Evolutionary conservation across 2,329 filamentous ascomycete species (phyloP).

Genomic region (Didymella pomorum): DNA sequence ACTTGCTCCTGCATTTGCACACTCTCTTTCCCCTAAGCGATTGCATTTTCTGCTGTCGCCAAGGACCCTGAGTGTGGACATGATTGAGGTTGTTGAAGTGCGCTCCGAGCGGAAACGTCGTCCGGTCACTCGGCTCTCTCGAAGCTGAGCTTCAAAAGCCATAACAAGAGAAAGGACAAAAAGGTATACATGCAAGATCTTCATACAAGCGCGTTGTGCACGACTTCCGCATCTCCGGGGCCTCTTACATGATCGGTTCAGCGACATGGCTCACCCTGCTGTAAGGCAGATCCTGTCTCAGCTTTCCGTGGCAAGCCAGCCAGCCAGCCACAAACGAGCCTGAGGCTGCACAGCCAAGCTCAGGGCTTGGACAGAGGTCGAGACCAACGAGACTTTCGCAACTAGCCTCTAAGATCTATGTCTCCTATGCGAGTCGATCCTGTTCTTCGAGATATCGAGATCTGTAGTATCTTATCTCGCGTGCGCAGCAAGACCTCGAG

Average conservation of each 20-base stretch:
- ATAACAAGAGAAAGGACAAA: not conserved
- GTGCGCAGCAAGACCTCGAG: not conserved
- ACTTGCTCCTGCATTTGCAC: not conserved
- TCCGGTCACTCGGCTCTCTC: not conserved
- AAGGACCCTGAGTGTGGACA: not conserved
- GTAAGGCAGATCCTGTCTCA: not conserved
- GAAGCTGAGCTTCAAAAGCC: not conserved
- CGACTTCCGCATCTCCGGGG: not conserved
- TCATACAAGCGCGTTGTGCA: not conserved
- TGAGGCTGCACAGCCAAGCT: not conserved
- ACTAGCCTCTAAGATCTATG: too few species aligned
- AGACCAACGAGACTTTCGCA: not conserved
- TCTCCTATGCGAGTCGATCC: too few species aligned
- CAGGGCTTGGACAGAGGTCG: not conserved
- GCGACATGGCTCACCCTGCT: not conserved
- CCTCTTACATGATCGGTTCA: not conserved
- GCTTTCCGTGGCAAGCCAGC: not conserved
- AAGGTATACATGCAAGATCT: not conserved
- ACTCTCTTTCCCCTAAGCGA: not conserved
- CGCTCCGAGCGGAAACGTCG: too few species aligned
- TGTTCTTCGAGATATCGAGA: too few species aligned
- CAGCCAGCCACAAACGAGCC: not conserved
- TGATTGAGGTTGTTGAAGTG: not conserved
- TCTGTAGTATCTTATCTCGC: too few species aligned
- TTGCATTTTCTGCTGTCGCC: not conserved